Base-by-base conservation (phyloP, 345 rosid species). In the Eucalyptus rudis region DNA sequence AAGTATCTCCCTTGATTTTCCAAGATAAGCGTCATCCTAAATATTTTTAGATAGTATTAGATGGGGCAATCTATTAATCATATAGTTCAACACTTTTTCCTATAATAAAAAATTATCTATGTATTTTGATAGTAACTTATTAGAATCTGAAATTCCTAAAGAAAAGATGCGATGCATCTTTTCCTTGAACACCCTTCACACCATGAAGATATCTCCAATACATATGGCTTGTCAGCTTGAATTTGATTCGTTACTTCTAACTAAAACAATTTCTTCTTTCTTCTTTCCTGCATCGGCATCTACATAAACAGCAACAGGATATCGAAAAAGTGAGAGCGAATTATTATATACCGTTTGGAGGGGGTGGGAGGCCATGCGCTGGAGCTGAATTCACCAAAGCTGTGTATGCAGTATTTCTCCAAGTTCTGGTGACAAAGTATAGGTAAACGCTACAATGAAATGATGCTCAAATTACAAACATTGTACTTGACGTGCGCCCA, bases 281-380 rank as follows among this genome's bases (percentile, higher is more conserved):
- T 19, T 58, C 62, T 58, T 58, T 59, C 66, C 66, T 59, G 7
- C 31, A 59, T 59, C n/a, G 13, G n/a, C 31, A 59, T 27, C 66
- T 25, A 5, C n/a, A 29, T 88, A 19, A 47, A 29, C 14, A 52
- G 25, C 29, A 79, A 49, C 24, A 58, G 29, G 50, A 14, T 91
- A 87, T 92, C 91, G 29, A 87, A 87, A 86, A 94, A 90, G 88
- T 86, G 86, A 89, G 44, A 89, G 44, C 87, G 47, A 15, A 93
- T 93, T 25, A 91, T 93, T 94, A 91, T 88, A 92, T 92, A 92
- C 93, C 92, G 3, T 94, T 93, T 56, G 95, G 95, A 24, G 92
- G 93, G 24, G 96, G 95, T 10, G 91, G 40, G 3, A 92, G 96
- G 87, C 92, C 90, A 2, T 92, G 95, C 86, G 91, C 81, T 44